Percentiles rank a stretch among this genome's conserved stretches.
Evolutionary conservation across 2,329 filamentous ascomycete genomes (phyloP).

Genomic region (Harringtonia lauricola): DNA sequence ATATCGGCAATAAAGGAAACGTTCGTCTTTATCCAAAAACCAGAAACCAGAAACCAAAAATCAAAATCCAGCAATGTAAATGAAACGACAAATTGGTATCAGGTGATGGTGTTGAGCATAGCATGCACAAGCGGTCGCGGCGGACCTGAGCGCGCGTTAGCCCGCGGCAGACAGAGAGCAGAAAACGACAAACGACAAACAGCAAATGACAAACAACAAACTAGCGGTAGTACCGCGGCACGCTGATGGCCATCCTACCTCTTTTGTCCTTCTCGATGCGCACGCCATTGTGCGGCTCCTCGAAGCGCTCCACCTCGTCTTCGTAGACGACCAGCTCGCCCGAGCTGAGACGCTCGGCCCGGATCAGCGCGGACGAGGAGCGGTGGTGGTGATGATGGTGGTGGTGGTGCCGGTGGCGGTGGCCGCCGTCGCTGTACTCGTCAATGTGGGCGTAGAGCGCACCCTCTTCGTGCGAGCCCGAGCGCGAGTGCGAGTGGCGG

Average conservation of each 20-base stretch:
- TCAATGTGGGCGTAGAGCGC: constrained; percentile 56
- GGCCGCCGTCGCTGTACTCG: constrained; percentile 47
- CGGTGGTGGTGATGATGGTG: constrained; percentile 47
- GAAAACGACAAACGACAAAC: background rate
- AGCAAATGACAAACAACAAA: constrained; percentile 30
- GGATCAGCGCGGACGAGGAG: constrained; percentile 39
- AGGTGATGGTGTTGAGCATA: too few species aligned
- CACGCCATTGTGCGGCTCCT: constrained; percentile 44
- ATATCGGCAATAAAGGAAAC: too few species aligned
- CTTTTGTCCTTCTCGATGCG: constrained; percentile 81
- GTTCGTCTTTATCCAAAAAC: too few species aligned
- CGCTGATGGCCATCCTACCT: constrained; percentile 88
- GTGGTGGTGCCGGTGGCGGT: constrained; percentile 20
- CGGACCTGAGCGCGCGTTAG: too few species aligned
- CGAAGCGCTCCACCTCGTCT: constrained; percentile 44
- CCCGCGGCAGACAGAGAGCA: constrained; percentile 12
- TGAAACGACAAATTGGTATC: background rate
- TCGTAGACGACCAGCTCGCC: constrained; percentile 54
- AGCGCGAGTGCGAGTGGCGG: constrained; percentile 7
- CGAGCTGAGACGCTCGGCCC: constrained; percentile 45
- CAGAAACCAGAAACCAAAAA: background rate
- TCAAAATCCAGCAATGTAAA: background rate
- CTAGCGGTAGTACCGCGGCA: constrained; percentile 56
- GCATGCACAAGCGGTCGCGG: too few species aligned
- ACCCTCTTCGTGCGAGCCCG: constrained; percentile 34